Evolutionary conservation across 371 early-diverging fungal species (phyloP), one percentile per base, ranked within the genome.

Genomic region (Haplosporangium sp.): DNA sequence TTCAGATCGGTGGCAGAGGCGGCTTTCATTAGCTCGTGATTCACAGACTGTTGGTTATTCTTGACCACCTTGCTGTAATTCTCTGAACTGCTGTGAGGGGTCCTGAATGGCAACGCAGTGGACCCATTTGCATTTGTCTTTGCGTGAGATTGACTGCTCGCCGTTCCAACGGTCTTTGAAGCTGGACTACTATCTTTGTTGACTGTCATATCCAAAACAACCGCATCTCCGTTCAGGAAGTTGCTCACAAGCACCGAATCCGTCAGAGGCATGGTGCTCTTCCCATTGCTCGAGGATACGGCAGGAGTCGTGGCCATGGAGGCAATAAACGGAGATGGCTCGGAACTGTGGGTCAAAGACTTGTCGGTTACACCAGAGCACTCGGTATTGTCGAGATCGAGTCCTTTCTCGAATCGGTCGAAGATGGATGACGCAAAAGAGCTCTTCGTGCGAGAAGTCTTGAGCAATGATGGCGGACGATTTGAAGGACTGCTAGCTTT

Each of bases 341-440:
- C 55, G 40, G 9, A 50, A 21, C 38, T 52, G 47, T 14, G 43
- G 7, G 29, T 29, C 38, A 5, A 20, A 37, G 13, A 5, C 16
- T 46, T 29, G 54, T 18, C 14, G 8, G 42, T 7, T 11, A 18
- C n/a, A 3, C 29, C 6, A 5, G 57, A 29, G 36, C 45, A 20
- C 14, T n/a, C 52, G 16, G 8, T 23, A 12, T 23, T 16, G 8
- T 52, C 61, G 4, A n/a, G 10, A 10, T 18, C 38, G 11, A 20
- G 46, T 9, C 62, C 62, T 16, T 57, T 29, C 54, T 64, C 64
- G 42, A 79, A 79, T 55, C 79, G 59, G 5, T 64, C 40, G 64
- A 79, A 79, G 37, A 79, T 68, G 10, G 79, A 79, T 6, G 73
- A 60, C 12, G 68, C 54, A 11, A 79, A 64, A 23, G 56, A 23